phyloP scores from a whole-genome alignment of 2,329 filamentous ascomycete genomes.

The Colletotrichum camelliae region DNA sequence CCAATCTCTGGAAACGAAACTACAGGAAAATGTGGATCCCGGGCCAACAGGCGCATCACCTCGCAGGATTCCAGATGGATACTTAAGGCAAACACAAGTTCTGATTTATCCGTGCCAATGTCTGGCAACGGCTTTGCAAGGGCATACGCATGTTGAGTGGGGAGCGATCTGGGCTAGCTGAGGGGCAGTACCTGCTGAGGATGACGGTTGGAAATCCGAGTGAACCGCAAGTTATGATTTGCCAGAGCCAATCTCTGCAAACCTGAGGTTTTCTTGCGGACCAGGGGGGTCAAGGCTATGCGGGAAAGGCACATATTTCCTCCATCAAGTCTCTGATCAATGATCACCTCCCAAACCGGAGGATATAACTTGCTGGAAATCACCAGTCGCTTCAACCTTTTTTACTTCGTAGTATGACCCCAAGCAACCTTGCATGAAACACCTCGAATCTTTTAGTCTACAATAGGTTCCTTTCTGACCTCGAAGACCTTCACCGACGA shows the following conservation, averaged over 20 bases:
- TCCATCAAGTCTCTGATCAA: neutral
- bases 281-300: neutral
- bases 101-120: neutral
- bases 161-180: too few species aligned
- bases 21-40: neutral
- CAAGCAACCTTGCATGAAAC: neutral
- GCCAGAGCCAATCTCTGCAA: neutral
- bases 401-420: too few species aligned
- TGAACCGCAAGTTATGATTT: neutral
- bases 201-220: accelerated
- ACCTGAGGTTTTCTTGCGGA: neutral
- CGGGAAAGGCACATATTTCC: neutral
- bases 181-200: accelerated
- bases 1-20: neutral
- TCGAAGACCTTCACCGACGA: neutral
- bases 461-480: accelerated
- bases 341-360: accelerated
- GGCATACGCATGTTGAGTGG: neutral
- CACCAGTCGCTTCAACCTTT: neutral
- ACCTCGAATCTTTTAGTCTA: neutral
- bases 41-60: neutral
- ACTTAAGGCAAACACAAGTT: neutral
- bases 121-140: neutral
- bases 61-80: accelerated
- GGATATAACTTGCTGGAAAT: accelerated